A percentile compares a stretch with the other conserved stretches of the same genome.
These are phyloP conservation scores for Protea cynaroides DNA, from an alignment of 164 flowering plant genomes.

Conservation along the genomic window DNA sequence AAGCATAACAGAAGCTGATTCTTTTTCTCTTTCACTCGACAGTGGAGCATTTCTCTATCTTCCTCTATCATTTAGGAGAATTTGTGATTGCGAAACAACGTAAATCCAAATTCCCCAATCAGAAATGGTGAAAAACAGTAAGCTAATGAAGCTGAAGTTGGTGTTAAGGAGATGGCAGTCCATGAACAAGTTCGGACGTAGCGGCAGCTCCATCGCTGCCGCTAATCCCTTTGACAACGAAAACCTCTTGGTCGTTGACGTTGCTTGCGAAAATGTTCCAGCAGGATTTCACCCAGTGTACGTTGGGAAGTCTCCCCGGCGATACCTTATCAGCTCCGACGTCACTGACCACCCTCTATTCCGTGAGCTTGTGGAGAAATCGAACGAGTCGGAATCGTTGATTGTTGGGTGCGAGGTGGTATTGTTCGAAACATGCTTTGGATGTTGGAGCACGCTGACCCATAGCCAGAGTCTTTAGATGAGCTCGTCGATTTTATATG, in stretches of 20 bases:
- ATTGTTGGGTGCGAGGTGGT: slow-evolving; percentile 82
- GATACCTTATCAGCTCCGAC: slow-evolving; percentile 50
- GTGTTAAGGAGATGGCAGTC: slow-evolving; percentile 41
- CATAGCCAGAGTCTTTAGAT: slow-evolving; percentile 57
- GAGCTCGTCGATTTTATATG: slow-evolving; percentile 78
- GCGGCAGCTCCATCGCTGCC: slow-evolving; percentile 13
- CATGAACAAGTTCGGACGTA: slow-evolving; percentile 15
- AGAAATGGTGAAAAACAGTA: slow-evolving; percentile 19
- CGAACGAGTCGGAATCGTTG: slow-evolving; percentile 24
- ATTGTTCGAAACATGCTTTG: slow-evolving; percentile 82
- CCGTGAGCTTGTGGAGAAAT: slow-evolving; percentile 52
- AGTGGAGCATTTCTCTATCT: too few species aligned
- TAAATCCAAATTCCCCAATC: too few species aligned
- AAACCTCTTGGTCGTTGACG: neutral
- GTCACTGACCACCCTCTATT: slow-evolving; percentile 66
- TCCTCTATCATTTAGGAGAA: neutral
- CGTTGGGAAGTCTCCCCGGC: slow-evolving; percentile 74
- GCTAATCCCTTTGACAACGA: slow-evolving; percentile 12
- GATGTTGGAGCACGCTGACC: slow-evolving; percentile 80
- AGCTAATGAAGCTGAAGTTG: slow-evolving; percentile 34
- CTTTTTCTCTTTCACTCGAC: too few species aligned
- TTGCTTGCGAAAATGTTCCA: neutral
- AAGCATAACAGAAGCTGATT: too few species aligned
- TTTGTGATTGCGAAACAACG: neutral
- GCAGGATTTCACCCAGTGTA: slow-evolving; percentile 30